Base-by-base conservation (phyloP, 1,284 basidiomycete genomes). In the Melampsora larici-populina region DNA sequence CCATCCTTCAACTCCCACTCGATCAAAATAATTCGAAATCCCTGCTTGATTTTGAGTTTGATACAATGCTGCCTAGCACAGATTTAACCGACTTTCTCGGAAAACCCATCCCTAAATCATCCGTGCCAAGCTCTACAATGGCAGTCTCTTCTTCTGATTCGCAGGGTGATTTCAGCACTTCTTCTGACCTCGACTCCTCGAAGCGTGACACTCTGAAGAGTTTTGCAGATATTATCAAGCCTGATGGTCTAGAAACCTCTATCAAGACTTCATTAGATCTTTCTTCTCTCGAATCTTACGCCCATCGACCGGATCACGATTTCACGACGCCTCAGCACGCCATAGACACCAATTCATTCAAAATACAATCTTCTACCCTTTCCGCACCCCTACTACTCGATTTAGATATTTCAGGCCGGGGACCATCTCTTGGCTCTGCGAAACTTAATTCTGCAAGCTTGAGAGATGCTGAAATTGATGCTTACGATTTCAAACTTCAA, bases 361-460 rank as follows among this genome's bases (percentile, higher is more conserved):
- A 60, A 7, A 24, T 9, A 29, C n/a, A 26, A 40, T 65, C 63
- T 11, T 36, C 21, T 11, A 29, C 36, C 3, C 29, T 60, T 31
- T 46, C 71, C 24, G 18, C 40, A 24, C 48, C 71, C 24, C 49
- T 40, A 17, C 62, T 65, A 48, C 60, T 65, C 24, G 60, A 73
- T 24, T 46, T 73, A 17, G 71, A 73, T 31, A 43, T 73, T 5
- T 73, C 71, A 7, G 71, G 71, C 31, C 11, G 21, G 8, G 71
- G 71, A 5, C 71, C 71, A 1, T 73, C 71, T 15, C 13, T 65
- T 18, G 40, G 24, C 29, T 21, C 21, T 51, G 13, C 31, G 7
- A 24, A 73, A 13, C 62, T 43, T 21, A 40, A 29, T 29, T 36
- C 29, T 8, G 29, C 33, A 17, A 26, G 21, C 24, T 17, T 46